Evolutionary conservation across 177 flowering plant genomes (phyloP).

Genomic region (Vitis hybrid): DNA sequence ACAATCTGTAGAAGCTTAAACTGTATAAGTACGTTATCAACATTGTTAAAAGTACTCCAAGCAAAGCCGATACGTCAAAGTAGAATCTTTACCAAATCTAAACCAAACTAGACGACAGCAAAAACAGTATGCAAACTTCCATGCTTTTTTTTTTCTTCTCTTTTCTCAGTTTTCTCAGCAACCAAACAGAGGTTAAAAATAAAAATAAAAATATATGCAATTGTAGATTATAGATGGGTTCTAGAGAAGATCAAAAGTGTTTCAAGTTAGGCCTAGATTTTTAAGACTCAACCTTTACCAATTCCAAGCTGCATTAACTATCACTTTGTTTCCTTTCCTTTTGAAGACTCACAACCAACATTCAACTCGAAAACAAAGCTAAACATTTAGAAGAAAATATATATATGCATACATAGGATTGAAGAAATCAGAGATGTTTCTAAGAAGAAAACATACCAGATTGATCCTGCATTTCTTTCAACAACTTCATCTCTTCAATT

Average conservation of each 20-base stretch:
- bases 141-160: no score
- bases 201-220: neutral
- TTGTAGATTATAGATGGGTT: neutral
- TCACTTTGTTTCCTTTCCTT: no score
- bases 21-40: neutral
- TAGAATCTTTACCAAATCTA: no score
- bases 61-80: neutral
- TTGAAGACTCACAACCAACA: no score
- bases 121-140: no score
- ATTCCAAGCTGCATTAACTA: no score
- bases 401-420: neutral
- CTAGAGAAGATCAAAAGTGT: neutral
- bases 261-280: neutral
- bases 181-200: neutral
- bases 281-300: conserved; percentile 2
- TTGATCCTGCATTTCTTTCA: conserved; percentile 82
- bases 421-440: neutral
- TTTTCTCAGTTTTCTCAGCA: neutral
- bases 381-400: neutral
- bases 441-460: conserved; percentile 54
- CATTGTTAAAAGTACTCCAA: neutral
- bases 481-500: conserved; percentile 77
- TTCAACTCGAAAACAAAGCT: neutral
- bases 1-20: neutral
- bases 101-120: no score